A percentile compares a stretch with the other conserved stretches of the same genome.
Evolutionary conservation across 1,284 basidiomycete species (phyloP).

Genomic region (Rhodofomes roseus): DNA sequence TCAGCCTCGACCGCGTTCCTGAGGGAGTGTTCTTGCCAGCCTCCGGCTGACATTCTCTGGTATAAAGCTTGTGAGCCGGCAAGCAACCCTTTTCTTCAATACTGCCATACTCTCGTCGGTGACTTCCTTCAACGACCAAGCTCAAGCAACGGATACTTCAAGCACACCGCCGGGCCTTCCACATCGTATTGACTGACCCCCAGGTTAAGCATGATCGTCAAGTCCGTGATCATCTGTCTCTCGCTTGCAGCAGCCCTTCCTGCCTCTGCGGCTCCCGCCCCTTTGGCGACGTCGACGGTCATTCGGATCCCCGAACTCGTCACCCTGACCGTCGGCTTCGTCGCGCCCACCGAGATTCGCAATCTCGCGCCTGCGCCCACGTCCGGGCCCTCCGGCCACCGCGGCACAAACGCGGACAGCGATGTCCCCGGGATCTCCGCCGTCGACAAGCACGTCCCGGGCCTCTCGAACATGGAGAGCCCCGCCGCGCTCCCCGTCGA

Average conservation of each 20-base stretch:
- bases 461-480: background rate
- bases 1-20: background rate
- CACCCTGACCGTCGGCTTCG: conserved; percentile 12
- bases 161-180: background rate
- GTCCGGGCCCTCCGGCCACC: background rate
- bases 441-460: background rate
- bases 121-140: background rate
- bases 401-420: background rate
- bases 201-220: background rate
- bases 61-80: background rate
- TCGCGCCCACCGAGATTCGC: conserved; percentile 15
- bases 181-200: background rate
- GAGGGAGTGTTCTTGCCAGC: background rate
- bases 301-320: conserved; percentile 5
- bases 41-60: background rate
- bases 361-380: conserved; percentile 2
- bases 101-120: background rate
- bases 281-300: conserved; percentile 11
- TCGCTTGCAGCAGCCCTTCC: background rate
- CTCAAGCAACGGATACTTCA: background rate
- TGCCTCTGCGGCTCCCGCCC: conserved; percentile 15
- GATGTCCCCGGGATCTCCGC: background rate
- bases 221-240: background rate
- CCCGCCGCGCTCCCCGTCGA: background rate
- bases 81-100: background rate